These are phyloP conservation scores for Candida tibetensis DNA, from an alignment of 805 yeast genomes.

Conservation along the genomic window DNA sequence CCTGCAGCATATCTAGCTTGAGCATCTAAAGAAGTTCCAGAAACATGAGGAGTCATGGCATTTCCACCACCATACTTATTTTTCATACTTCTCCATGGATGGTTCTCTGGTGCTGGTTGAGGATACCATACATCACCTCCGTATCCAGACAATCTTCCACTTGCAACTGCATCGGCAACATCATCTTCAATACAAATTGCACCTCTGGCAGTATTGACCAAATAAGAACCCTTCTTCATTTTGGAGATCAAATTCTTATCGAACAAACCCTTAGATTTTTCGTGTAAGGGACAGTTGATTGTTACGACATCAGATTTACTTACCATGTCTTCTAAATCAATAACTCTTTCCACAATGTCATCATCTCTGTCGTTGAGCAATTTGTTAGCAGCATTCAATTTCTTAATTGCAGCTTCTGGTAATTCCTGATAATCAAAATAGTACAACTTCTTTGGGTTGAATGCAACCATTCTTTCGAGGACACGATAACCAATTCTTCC, in stretches of 20 bases:
- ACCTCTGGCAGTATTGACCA: slow-evolving; percentile 39
- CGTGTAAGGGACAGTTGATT: slow-evolving; percentile 75
- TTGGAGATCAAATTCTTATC: slow-evolving; percentile 63
- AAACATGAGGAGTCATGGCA: slow-evolving; percentile 81
- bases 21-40: slow-evolving; percentile 80
- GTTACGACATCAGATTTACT: slow-evolving; percentile 69
- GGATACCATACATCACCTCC: slow-evolving; percentile 87
- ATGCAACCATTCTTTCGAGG: slow-evolving; percentile 66
- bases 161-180: slow-evolving; percentile 67
- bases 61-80: slow-evolving; percentile 72
- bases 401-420: slow-evolving; percentile 47
- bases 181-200: slow-evolving; percentile 73
- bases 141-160: slow-evolving; percentile 72
- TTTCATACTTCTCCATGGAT: slow-evolving; percentile 72
- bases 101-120: slow-evolving; percentile 76
- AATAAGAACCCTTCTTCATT: slow-evolving; percentile 15
- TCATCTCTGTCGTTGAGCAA: slow-evolving; percentile 50
- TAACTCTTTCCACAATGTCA: slow-evolving; percentile 60
- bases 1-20: slow-evolving; percentile 73
- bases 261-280: slow-evolving; percentile 62
- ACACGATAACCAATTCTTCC: slow-evolving; percentile 81
- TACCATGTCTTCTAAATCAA: slow-evolving; percentile 60
- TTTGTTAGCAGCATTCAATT: slow-evolving; percentile 35
- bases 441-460: slow-evolving; percentile 69
- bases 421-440: slow-evolving; percentile 75